A percentile compares a stretch with the other conserved stretches of the same genome.
Evolutionary conservation across 2,329 filamentous ascomycete genomes (phyloP).

Genomic region (Pleurostoma richardsiae): DNA sequence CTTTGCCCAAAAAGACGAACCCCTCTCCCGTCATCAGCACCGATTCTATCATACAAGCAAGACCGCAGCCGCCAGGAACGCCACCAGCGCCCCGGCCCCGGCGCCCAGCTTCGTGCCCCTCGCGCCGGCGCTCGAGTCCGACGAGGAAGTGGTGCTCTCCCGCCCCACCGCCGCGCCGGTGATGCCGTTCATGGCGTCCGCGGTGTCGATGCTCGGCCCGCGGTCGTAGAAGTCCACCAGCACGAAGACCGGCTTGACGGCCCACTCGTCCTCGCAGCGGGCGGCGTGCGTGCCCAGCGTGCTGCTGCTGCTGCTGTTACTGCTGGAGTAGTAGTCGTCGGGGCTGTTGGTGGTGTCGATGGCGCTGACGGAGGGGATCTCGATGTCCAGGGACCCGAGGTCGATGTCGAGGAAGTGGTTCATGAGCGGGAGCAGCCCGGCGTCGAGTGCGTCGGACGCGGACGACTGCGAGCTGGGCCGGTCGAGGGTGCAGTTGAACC

Average conservation of each 20-base stretch:
- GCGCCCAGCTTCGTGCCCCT: constrained; percentile 4
- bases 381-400: constrained; percentile 43
- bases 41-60: constrained; percentile 24
- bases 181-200: constrained; percentile 62
- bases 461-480: constrained; percentile 51
- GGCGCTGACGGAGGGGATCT: constrained; percentile 55
- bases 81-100: constrained; percentile 32
- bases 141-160: constrained; percentile 10
- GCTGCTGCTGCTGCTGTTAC: constrained; percentile 54
- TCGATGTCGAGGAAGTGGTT: constrained; percentile 74
- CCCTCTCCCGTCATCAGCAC: neutral
- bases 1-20: too few species aligned
- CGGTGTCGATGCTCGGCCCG: constrained; percentile 63
- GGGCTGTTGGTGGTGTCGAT: constrained; percentile 63
- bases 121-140: constrained; percentile 7
- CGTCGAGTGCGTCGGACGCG: constrained; percentile 46
- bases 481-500: constrained; percentile 69
- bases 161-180: constrained; percentile 12
- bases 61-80: constrained; percentile 35
- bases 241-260: constrained; percentile 63
- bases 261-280: constrained; percentile 53
- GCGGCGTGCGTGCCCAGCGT: constrained; percentile 48
- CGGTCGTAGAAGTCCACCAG: constrained; percentile 78
- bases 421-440: constrained; percentile 63
- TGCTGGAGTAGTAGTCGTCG: constrained; percentile 54